Evolutionary conservation across 306 rosid genomes (phyloP).

Genomic region (Quillaja saponaria): DNA sequence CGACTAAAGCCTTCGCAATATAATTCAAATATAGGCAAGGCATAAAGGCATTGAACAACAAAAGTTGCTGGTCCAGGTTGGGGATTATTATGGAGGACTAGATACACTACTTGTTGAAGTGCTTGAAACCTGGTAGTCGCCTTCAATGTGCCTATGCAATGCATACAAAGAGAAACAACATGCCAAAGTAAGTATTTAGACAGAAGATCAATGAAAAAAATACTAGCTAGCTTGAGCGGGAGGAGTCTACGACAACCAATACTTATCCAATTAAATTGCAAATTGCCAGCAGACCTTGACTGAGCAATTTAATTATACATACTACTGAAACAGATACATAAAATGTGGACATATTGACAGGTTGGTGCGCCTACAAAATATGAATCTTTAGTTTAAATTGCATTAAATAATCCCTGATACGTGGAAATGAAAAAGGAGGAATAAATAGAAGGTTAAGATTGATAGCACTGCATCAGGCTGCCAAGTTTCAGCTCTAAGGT

Average conservation of each 20-base stretch:
- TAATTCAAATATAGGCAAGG: constrained; percentile 69
- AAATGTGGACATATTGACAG: not conserved
- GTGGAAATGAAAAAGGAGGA: not conserved
- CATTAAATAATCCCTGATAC: not conserved
- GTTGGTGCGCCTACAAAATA: not conserved
- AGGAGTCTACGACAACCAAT: no score
- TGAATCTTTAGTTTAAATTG: constrained; percentile 24
- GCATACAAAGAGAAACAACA: constrained; percentile 38
- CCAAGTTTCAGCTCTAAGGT: no score
- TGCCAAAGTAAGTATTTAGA: constrained; percentile 27
- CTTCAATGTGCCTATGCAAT: constrained; percentile 74
- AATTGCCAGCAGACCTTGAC: no score
- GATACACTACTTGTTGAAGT: constrained; percentile 79
- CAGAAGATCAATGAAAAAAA: no score
- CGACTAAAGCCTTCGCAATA: constrained; percentile 81
- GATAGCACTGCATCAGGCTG: not conserved
- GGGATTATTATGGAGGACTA: constrained; percentile 77
- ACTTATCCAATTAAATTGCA: no score
- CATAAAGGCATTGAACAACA: constrained; percentile 72
- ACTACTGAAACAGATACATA: constrained; percentile 20
- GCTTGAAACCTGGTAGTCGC: constrained; percentile 83
- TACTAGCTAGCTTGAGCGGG: no score
- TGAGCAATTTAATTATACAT: no score
- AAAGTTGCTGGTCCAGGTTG: constrained; percentile 85
- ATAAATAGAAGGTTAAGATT: not conserved